These are phyloP conservation scores for Trichoderma sp. DNA, from an alignment of 2,329 filamentous ascomycete species.

Conservation along the genomic window DNA sequence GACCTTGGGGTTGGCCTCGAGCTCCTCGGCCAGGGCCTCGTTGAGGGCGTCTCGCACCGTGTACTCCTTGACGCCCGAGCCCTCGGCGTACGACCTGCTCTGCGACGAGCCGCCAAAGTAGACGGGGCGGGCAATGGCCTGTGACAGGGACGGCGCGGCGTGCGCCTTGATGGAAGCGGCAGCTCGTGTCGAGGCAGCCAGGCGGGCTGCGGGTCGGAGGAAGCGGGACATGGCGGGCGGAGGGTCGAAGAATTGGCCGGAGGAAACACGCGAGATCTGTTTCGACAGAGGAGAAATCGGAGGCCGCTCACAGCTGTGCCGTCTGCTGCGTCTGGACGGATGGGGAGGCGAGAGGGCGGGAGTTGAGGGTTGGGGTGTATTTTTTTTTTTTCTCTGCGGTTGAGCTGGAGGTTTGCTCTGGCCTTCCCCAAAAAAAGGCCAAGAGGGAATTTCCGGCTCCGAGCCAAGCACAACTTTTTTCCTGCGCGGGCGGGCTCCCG, in stretches of 20 bases:
- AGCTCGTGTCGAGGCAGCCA: constrained; percentile 50
- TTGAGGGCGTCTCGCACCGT: constrained; percentile 97
- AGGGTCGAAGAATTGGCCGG: not conserved
- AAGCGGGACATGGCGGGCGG: constrained; percentile 51
- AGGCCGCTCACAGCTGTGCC: constrained; percentile 27
- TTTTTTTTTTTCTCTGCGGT: not conserved
- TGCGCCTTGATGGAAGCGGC: constrained; percentile 39
- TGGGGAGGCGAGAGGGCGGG: not conserved
- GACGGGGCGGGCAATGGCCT: constrained; percentile 44
- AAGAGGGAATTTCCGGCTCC: constrained; percentile 30
- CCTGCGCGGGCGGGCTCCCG: not conserved
- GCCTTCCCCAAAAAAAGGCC: constrained; percentile 15
- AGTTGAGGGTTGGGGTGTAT: constrained; percentile 10
- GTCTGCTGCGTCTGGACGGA: constrained; percentile 29
- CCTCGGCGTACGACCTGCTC: constrained; percentile 59
- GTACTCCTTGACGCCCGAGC: constrained; percentile 78
- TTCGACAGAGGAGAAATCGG: constrained; percentile 30
- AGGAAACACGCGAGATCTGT: not conserved
- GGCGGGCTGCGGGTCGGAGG: constrained; percentile 54
- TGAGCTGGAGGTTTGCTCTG: constrained; percentile 15
- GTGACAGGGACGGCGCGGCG: constrained; percentile 43
- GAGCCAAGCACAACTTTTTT: constrained; percentile 26
- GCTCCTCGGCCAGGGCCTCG: constrained; percentile 95
- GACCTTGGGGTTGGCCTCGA: constrained; percentile 91
- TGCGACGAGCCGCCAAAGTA: constrained; percentile 48